These are phyloP conservation scores for Alternaria sp. DNA, from an alignment of 2,329 filamentous ascomycete species.

Conservation along the genomic window DNA sequence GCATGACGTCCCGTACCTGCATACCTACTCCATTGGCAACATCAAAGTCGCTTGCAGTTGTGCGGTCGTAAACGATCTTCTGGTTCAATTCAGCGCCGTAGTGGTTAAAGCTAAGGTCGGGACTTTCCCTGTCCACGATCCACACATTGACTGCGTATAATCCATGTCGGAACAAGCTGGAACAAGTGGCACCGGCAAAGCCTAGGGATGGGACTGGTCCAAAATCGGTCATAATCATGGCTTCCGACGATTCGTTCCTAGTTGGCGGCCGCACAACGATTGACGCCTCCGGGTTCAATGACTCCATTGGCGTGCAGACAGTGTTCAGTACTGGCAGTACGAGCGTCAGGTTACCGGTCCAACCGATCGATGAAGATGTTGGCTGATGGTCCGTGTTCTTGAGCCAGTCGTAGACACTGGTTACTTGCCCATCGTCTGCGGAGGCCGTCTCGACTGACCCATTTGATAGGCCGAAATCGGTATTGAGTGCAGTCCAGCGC, in stretches of 20 bases:
- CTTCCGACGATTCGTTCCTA: neutral
- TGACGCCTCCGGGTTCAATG: neutral
- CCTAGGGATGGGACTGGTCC: neutral
- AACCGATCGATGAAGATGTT: neutral
- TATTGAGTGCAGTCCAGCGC: constrained; percentile 7
- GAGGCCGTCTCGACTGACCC: constrained; percentile 1
- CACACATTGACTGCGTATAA: constrained; percentile 2
- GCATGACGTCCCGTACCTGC: neutral
- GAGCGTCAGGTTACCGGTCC: constrained; percentile 3
- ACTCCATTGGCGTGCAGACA: neutral
- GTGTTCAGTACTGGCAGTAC: constrained; percentile 2
- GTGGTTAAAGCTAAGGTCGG: neutral
- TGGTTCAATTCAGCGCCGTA: neutral
- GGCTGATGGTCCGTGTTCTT: neutral
- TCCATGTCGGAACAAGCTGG: constrained; percentile 2
- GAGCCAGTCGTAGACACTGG: constrained; percentile 2
- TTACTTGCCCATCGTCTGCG: neutral
- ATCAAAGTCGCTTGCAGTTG: neutral
- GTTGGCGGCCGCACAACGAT: neutral
- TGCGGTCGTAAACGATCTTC: neutral
- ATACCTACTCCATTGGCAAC: neutral
- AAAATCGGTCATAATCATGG: neutral
- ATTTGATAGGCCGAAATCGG: neutral
- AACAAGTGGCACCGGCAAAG: neutral
- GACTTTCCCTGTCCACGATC: neutral